Conservation (phyloP, 495 filamentous ascomycete species). For the Xylaria sp. region DNA sequence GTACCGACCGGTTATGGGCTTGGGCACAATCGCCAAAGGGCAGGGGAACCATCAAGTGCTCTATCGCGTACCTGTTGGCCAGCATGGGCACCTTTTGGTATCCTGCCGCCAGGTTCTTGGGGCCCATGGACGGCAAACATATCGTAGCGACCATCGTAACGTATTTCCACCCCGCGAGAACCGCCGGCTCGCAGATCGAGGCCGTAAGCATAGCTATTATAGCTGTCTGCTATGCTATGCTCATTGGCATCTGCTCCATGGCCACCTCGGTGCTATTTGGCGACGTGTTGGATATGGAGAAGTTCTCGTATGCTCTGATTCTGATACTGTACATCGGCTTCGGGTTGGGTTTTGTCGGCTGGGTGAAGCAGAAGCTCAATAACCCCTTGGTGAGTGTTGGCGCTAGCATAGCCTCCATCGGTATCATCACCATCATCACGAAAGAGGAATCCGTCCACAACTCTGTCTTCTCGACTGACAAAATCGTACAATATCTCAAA, state of each 20-base stretch:
- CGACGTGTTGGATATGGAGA: conserved; percentile 64
- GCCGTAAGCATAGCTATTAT: conserved; percentile 82
- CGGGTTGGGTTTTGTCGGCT: conserved; percentile 88
- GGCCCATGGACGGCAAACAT: conserved; percentile 93
- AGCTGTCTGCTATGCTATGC: conserved; percentile 82
- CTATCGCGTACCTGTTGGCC: conserved; percentile 87
- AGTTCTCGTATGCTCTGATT: conserved; percentile 80
- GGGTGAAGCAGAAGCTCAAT: conserved; percentile 86
- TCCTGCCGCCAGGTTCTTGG: conserved; percentile 73
- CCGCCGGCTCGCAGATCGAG: conserved; percentile 89
- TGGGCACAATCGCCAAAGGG: conserved; percentile 64
- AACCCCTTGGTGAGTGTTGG: conserved; percentile 91
- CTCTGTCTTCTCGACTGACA: conserved; percentile 78
- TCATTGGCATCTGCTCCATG: conserved; percentile 88
- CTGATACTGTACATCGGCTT: conserved; percentile 88
- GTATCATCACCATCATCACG: conserved; percentile 89
- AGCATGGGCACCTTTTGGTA: conserved; percentile 87
- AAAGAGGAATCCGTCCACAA: conserved; percentile 89
- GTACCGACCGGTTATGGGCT: conserved; percentile 37
- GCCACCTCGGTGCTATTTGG: conserved; percentile 79
- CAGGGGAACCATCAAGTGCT: conserved; percentile 87
- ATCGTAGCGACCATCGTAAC: conserved; percentile 92
- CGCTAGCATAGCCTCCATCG: conserved; percentile 86
- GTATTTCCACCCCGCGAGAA: conserved; percentile 95
- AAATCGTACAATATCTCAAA: conserved; percentile 86